Conservation (phyloP, 1,284 basidiomycete genomes). For the Sanguinoderma infundibulare region DNA sequence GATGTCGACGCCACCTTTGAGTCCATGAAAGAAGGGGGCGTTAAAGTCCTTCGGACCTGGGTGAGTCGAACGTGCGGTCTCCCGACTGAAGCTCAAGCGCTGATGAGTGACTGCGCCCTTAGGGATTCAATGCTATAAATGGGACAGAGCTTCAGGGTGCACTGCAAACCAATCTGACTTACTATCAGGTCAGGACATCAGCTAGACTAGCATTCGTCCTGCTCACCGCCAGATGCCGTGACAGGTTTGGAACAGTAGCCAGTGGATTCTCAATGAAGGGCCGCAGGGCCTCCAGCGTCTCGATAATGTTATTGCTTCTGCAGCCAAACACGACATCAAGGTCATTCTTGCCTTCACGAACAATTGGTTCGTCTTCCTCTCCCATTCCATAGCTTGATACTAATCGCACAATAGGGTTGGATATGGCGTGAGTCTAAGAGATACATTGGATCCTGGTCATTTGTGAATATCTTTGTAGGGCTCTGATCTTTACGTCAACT, state of each 20-base stretch:
- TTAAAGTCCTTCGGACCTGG: conserved; percentile 71
- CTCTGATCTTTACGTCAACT: conserved; percentile 55
- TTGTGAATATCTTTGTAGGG: conserved; percentile 27
- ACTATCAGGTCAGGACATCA: conserved; percentile 47
- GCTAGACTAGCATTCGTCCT: too few species aligned
- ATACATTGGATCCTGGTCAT: not conserved
- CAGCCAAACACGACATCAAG: conserved; percentile 62
- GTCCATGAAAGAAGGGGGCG: conserved; percentile 58
- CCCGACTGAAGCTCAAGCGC: too few species aligned
- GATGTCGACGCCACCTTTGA: conserved; percentile 63
- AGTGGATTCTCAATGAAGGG: conserved; percentile 60
- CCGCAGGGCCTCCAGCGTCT: conserved; percentile 69
- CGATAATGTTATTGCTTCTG: conserved; percentile 64
- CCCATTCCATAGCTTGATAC: not conserved
- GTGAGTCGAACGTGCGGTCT: conserved; percentile 42
- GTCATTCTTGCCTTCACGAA: conserved; percentile 70
- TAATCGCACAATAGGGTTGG: conserved; percentile 33
- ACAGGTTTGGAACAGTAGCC: conserved; percentile 53
- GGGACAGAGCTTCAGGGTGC: conserved; percentile 61
- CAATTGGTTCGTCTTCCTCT: conserved; percentile 53
- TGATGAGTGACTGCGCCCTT: not conserved
- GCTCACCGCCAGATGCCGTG: not conserved
- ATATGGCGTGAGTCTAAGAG: conserved; percentile 34
- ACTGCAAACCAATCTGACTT: conserved; percentile 47
- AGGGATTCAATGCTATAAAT: conserved; percentile 58